Percentiles rank a stretch among this genome's conserved stretches.
Conservation (phyloP, 2,329 filamentous ascomycete genomes). For the Colletotrichum sp. region DNA sequence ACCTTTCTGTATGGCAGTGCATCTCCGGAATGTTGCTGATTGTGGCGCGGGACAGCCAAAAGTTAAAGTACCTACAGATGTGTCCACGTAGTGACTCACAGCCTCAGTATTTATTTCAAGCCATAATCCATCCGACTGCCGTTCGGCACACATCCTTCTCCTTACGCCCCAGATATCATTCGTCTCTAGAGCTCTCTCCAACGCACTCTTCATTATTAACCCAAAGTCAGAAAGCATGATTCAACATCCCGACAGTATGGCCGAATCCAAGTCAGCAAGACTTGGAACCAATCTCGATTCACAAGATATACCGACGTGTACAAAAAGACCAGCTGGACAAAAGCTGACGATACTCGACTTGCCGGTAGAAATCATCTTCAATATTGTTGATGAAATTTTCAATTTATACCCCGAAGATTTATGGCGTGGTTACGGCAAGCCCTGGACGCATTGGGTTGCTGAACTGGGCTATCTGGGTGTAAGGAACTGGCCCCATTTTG, state of each 20-base stretch:
- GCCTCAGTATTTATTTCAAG: background rate
- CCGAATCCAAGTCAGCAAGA: background rate
- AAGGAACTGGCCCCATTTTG: background rate
- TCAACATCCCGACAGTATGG: background rate
- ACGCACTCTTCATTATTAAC: rapidly evolving
- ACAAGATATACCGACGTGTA: too few species aligned
- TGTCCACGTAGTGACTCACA: background rate
- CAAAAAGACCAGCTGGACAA: too few species aligned
- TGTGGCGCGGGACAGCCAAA: background rate
- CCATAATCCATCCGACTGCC: background rate
- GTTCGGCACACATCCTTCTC: rapidly evolving
- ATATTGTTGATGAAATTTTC: background rate
- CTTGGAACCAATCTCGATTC: too few species aligned
- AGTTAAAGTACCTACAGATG: background rate
- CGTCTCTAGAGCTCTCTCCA: rapidly evolving
- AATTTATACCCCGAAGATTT: background rate
- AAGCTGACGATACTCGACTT: background rate
- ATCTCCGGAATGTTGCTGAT: background rate
- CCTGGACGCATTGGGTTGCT: too few species aligned
- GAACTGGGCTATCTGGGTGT: too few species aligned
- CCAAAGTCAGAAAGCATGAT: background rate
- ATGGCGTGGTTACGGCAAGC: background rate
- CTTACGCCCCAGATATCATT: background rate
- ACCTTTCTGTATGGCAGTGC: background rate
- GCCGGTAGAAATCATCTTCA: background rate